Conservation (phyloP, 1,284 basidiomycete species). For the Earliella scabrosa region DNA sequence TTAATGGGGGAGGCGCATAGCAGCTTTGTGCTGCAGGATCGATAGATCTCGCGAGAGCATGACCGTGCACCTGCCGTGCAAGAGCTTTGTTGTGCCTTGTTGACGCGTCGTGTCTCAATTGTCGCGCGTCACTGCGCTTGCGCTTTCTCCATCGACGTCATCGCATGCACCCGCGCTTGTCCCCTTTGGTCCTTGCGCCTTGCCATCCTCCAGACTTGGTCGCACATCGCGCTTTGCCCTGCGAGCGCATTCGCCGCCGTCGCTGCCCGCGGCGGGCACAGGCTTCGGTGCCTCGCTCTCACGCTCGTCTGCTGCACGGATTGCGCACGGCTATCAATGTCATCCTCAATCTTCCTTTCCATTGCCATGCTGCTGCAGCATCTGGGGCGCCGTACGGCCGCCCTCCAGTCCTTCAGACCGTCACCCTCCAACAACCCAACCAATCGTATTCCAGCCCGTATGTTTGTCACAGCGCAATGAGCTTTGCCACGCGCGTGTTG, state of each 20-base stretch:
- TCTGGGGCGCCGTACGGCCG: not conserved
- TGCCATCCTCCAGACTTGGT: not conserved
- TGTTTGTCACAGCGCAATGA: no score
- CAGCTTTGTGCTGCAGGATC: constrained; percentile 22
- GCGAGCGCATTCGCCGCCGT: no score
- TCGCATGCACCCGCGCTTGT: not conserved
- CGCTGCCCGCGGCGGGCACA: not conserved
- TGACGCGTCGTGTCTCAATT: constrained; percentile 26
- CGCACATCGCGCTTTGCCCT: not conserved
- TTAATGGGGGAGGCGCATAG: constrained; percentile 7
- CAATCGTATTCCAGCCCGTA: no score
- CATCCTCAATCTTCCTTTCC: not conserved
- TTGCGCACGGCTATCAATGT: not conserved
- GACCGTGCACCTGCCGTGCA: constrained; percentile 5
- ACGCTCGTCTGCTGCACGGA: not conserved
- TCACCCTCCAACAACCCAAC: no score
- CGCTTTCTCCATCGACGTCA: not conserved
- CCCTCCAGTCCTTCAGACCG: no score
- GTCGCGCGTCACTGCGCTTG: constrained; percentile 1
- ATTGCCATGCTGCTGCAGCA: not conserved
- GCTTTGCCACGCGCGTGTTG: no score
- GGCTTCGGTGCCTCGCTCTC: not conserved
- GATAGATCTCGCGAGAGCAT: constrained; percentile 7
- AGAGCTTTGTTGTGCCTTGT: constrained; percentile 23
- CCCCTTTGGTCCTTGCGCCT: not conserved